Percentiles rank a stretch among this genome's conserved stretches.
These are phyloP conservation scores for Hypomyces rosellus DNA, from an alignment of 2,329 filamentous ascomycete species.

Conservation along the genomic window DNA sequence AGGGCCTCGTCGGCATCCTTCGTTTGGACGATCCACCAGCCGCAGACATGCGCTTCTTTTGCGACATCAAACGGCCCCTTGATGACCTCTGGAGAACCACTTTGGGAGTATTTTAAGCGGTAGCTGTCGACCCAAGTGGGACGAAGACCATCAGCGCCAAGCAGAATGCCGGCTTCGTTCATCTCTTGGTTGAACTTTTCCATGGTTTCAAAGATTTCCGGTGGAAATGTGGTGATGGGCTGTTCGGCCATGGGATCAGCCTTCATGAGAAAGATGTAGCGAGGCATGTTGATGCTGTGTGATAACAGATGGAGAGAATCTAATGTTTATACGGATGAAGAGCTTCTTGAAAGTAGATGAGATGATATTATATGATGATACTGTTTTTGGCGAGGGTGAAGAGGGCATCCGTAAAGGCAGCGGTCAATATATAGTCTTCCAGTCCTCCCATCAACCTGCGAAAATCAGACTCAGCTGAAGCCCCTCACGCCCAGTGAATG, in stretches of 20 bases:
- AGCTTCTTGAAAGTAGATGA: too few relatives aligned
- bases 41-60: conserved; percentile 21
- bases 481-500: too few relatives aligned
- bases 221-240: conserved; percentile 7
- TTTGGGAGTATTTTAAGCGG: conserved; percentile 20
- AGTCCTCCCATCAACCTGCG: too few relatives aligned
- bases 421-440: too few relatives aligned
- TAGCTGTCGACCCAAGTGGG: conserved; percentile 21
- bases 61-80: conserved; percentile 24
- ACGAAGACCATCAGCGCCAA: conserved; percentile 22
- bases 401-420: too few relatives aligned
- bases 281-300: conserved; percentile 17
- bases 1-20: conserved; percentile 24
- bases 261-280: conserved; percentile 26
- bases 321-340: neutral
- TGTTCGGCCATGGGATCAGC: conserved; percentile 20
- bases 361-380: too few relatives aligned
- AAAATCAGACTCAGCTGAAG: too few relatives aligned
- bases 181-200: conserved; percentile 22
- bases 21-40: conserved; percentile 26
- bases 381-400: too few relatives aligned
- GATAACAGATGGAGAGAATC: too few relatives aligned
- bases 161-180: conserved; percentile 20
- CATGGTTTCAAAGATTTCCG: conserved; percentile 21
- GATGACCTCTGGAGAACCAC: conserved; percentile 15